Percentiles rank a stretch among this genome's conserved stretches.
These are phyloP conservation scores for Chlorella sp. DNA, from an alignment of 139 green algal genomes.

Conservation along the genomic window DNA sequence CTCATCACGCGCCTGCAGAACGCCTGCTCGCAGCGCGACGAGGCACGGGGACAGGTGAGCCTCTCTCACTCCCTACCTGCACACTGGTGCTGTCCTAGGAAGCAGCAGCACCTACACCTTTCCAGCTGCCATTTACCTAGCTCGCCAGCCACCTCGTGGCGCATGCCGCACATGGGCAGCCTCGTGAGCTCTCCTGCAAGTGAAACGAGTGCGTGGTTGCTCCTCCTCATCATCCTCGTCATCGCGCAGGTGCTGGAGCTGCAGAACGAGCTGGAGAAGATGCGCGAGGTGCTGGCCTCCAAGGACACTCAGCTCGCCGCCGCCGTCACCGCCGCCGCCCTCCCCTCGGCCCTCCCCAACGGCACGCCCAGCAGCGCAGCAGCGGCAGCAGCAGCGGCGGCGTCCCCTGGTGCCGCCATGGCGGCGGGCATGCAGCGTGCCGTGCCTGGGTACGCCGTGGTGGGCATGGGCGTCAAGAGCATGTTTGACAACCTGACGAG, in stretches of 20 bases:
- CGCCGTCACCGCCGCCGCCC: neutral
- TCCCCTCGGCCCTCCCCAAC: neutral
- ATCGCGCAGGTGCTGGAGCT: conserved; percentile 49
- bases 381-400: no score
- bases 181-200: no score
- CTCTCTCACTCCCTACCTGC: no score
- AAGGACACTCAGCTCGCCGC: conserved; percentile 9
- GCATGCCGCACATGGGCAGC: no score
- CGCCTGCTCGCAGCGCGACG: conserved; percentile 74
- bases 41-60: conserved; percentile 65
- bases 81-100: no score
- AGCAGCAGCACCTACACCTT: no score
- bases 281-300: conserved; percentile 15
- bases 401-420: no score
- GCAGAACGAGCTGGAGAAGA: conserved; percentile 32
- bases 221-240: no score
- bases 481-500: conserved; percentile 4
- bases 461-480: neutral
- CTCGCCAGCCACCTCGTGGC: no score
- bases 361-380: no score
- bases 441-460: neutral
- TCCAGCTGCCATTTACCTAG: no score
- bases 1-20: conserved; percentile 78
- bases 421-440: neutral
- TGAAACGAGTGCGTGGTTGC: no score